Conservation (phyloP, 2,329 filamentous ascomycete genomes). For the Talaromyces sp. region DNA sequence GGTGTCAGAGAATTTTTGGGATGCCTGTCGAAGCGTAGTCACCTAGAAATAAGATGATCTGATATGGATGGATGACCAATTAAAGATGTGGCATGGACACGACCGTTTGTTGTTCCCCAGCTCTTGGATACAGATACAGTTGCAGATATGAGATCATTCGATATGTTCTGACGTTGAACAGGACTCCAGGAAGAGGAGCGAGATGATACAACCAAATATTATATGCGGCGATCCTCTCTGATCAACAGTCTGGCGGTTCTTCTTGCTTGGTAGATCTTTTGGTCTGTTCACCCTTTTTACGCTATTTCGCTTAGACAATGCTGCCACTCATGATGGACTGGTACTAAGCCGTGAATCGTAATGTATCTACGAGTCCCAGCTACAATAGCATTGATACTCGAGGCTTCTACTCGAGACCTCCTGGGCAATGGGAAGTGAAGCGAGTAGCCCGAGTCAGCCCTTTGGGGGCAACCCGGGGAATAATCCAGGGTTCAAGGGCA, state of each 20-base stretch:
- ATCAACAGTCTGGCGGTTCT: constrained; percentile 6
- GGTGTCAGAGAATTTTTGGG: neutral
- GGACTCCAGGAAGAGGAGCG: neutral
- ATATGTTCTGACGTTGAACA: constrained; percentile 7
- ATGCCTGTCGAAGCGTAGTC: neutral
- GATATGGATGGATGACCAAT: neutral
- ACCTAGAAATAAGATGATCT: neutral
- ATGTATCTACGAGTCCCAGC: neutral
- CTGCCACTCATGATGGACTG: neutral
- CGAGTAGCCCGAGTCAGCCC: constrained; percentile 6
- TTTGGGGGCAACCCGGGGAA: constrained; percentile 4
- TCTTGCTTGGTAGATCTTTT: neutral
- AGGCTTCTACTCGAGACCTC: neutral
- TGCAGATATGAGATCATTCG: constrained; percentile 14
- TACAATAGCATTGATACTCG: neutral
- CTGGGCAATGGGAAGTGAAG: constrained; percentile 2
- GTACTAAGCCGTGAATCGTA: neutral
- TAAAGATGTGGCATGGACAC: neutral
- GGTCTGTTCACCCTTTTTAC: constrained; percentile 4
- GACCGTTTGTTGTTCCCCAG: constrained; percentile 1
- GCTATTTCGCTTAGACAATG: neutral
- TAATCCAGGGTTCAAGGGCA: neutral
- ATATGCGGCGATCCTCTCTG: constrained; percentile 4
- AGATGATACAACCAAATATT: constrained; percentile 2
- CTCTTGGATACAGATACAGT: neutral